phyloP scores from a whole-genome alignment of 148 eudicot genomes.

The Pouteria glomerata region DNA sequence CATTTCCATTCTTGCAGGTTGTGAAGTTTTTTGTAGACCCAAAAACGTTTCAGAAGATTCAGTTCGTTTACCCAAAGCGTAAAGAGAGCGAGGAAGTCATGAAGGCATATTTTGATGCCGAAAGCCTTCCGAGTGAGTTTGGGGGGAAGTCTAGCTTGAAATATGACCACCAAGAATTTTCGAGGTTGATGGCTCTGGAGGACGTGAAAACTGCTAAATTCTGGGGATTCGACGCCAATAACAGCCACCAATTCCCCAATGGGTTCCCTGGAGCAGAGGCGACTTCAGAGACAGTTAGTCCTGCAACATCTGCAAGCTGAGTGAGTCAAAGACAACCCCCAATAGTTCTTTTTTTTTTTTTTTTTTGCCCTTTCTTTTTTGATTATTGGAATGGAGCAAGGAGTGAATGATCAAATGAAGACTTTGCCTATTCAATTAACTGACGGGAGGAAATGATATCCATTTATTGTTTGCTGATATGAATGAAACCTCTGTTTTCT shows the following conservation, averaged over 20 bases:
- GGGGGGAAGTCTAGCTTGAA: slow-evolving; percentile 74
- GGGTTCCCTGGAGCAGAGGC: slow-evolving; percentile 11
- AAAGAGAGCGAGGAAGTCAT: slow-evolving; percentile 73
- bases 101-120: slow-evolving; percentile 61
- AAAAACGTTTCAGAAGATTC: slow-evolving; percentile 57
- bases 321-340: slow-evolving; percentile 4
- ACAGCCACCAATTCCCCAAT: too few species aligned
- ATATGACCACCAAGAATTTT: slow-evolving; percentile 80
- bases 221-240: slow-evolving; percentile 59
- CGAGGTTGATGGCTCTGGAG: slow-evolving; percentile 63
- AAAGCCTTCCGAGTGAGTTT: slow-evolving; percentile 80
- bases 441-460: too few species aligned
- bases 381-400: too few species aligned
- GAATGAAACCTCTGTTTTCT: too few species aligned
- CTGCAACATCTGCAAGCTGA: slow-evolving; percentile 18
- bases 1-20: slow-evolving; percentile 32
- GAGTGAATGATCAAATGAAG: too few species aligned
- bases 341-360: too few species aligned
- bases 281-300: slow-evolving; percentile 14
- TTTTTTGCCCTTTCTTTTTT: too few species aligned
- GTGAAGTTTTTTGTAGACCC: slow-evolving; percentile 65
- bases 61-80: slow-evolving; percentile 63
- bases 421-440: too few species aligned
- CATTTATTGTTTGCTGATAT: too few species aligned
- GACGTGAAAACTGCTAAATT: slow-evolving; percentile 59